Evolutionary conservation across 2,329 filamentous ascomycete species (phyloP).

Genomic region (Juglanconis oblonga): DNA sequence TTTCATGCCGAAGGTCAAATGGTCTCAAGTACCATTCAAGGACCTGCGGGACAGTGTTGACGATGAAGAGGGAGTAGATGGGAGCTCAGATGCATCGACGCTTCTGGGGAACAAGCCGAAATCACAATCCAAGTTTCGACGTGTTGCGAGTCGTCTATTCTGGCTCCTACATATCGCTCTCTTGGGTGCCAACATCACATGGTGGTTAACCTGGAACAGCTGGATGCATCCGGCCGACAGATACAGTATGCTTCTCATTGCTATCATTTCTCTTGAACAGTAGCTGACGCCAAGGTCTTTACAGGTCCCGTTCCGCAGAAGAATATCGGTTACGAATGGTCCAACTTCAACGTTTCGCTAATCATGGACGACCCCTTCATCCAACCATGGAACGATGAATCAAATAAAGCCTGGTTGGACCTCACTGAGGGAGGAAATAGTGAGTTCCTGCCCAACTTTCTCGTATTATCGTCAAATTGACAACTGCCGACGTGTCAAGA

Average conservation of each 20-base stretch:
- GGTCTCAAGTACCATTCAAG: background rate
- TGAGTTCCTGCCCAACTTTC: background rate
- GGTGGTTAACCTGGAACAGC: background rate
- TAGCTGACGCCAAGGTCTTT: background rate
- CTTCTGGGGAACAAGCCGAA: background rate
- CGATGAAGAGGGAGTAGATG: background rate
- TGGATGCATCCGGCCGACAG: background rate
- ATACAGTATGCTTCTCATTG: background rate
- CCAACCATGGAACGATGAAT: background rate
- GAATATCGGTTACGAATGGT: constrained; percentile 1
- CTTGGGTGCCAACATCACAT: background rate
- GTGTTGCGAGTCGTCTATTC: background rate
- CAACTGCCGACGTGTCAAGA: background rate
- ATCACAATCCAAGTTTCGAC: background rate
- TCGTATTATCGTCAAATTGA: background rate
- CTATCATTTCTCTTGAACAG: background rate
- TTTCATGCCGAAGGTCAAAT: background rate
- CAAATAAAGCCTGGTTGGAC: background rate
- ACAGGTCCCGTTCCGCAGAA: background rate
- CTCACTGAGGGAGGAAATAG: background rate
- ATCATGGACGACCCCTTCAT: constrained; percentile 3
- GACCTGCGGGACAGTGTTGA: background rate
- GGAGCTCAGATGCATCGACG: background rate
- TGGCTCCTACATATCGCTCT: background rate
- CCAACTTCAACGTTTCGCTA: background rate